These are phyloP conservation scores for Clarireedia homoeocarpa DNA, from an alignment of 2,329 filamentous ascomycete genomes.

Conservation along the genomic window DNA sequence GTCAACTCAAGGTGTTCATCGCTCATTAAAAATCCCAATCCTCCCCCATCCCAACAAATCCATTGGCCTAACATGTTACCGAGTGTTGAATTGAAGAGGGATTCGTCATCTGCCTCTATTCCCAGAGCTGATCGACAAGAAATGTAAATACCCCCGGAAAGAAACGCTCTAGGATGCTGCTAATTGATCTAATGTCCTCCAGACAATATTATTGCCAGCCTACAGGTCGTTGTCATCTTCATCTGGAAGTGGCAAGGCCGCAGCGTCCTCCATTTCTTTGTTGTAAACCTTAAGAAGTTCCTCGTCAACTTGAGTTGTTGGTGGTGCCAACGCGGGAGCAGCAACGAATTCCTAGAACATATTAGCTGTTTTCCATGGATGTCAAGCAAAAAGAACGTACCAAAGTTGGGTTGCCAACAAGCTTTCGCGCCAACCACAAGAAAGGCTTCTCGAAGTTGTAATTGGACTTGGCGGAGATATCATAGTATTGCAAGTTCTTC, in stretches of 20 bases:
- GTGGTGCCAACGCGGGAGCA: slow-evolving; percentile 86
- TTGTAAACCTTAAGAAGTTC: slow-evolving; percentile 73
- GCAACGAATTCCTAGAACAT: slow-evolving; percentile 80
- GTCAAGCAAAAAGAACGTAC: slow-evolving; percentile 42
- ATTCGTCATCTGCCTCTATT: slow-evolving; percentile 25
- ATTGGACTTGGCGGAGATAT: slow-evolving; percentile 99
- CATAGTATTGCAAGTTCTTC: slow-evolving; percentile 99
- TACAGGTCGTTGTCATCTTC: slow-evolving; percentile 71
- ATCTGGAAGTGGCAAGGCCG: slow-evolving; percentile 78
- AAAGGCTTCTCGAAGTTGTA: slow-evolving; percentile 99
- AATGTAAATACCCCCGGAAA: slow-evolving; percentile 28
- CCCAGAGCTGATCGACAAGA: slow-evolving; percentile 21
- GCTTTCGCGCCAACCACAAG: slow-evolving; percentile 98
- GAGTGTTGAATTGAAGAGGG: slow-evolving; percentile 22
- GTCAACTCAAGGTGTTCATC: slow-evolving; percentile 22
- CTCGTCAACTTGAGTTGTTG: slow-evolving; percentile 84
- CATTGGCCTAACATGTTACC: slow-evolving; percentile 22
- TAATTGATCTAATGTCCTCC: slow-evolving; percentile 14
- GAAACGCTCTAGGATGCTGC: slow-evolving; percentile 30
- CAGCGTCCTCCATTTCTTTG: slow-evolving; percentile 80
- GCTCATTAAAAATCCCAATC: slow-evolving; percentile 23
- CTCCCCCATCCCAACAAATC: slow-evolving; percentile 18
- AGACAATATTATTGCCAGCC: slow-evolving; percentile 14
- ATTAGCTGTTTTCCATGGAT: slow-evolving; percentile 13
- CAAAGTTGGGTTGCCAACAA: slow-evolving; percentile 84